phyloP scores from a whole-genome alignment of 2,329 filamentous ascomycete genomes.

The Paecilomyces variotii region DNA sequence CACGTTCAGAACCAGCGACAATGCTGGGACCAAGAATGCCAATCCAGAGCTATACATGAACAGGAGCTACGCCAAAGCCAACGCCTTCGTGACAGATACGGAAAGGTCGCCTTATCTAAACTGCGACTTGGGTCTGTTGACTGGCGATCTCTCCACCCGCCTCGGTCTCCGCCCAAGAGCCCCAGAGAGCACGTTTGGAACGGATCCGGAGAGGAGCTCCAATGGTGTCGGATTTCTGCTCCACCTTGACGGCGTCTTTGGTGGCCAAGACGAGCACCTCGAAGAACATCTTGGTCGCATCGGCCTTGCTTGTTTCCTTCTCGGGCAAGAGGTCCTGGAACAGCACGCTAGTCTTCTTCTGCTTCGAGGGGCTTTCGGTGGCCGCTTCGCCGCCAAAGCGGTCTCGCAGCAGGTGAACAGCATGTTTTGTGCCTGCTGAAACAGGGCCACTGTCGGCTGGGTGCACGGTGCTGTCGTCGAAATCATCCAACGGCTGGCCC shows the following conservation, averaged over 20 bases:
- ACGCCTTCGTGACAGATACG: background rate
- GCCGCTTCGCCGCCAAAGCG: slow-evolving; percentile 62
- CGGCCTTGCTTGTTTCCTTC: slow-evolving; percentile 67
- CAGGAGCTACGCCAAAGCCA: slow-evolving; percentile 9
- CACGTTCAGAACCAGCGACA: background rate
- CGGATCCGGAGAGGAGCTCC: slow-evolving; percentile 75
- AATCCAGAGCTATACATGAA: slow-evolving; percentile 19
- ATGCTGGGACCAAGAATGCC: slow-evolving; percentile 7
- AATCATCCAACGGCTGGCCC: slow-evolving; percentile 48
- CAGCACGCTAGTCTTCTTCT: slow-evolving; percentile 67
- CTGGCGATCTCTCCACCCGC: slow-evolving; percentile 40
- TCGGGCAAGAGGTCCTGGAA: slow-evolving; percentile 92
- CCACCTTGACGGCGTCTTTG: slow-evolving; percentile 95
- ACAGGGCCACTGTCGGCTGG: slow-evolving; percentile 79
- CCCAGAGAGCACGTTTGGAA: slow-evolving; percentile 94
- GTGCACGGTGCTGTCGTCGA: slow-evolving; percentile 75
- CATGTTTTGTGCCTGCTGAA: slow-evolving; percentile 86
- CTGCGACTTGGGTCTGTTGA: slow-evolving; percentile 22
- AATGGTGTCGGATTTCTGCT: slow-evolving; percentile 65
- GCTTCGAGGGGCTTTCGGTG: slow-evolving; percentile 60
- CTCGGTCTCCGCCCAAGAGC: slow-evolving; percentile 77
- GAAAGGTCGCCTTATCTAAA: slow-evolving; percentile 1
- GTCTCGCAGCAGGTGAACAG: slow-evolving; percentile 87
- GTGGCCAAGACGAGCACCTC: slow-evolving; percentile 92
- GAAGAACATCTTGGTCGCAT: slow-evolving; percentile 99